These are phyloP conservation scores for Blastocystis sp. DNA, from an alignment of 352 stramenopile species.

Conservation along the genomic window DNA sequence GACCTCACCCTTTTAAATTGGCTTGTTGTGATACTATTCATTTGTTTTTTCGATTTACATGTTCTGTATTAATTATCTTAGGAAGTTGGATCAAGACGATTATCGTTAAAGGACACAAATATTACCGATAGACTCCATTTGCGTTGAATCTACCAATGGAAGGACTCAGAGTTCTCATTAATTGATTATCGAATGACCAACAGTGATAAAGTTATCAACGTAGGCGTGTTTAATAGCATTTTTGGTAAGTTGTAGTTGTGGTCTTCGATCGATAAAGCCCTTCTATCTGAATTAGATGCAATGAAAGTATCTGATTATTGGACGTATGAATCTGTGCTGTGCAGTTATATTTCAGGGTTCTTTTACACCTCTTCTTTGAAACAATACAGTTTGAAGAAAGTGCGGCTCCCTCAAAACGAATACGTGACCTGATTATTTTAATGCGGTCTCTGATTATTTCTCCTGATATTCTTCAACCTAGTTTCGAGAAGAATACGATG, in stretches of 20 bases:
- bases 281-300: constrained; percentile 17
- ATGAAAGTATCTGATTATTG: constrained; percentile 8
- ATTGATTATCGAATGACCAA: not conserved
- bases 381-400: not conserved
- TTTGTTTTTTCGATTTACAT: constrained; percentile 6
- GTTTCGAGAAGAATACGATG: not conserved
- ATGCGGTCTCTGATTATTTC: constrained; percentile 11
- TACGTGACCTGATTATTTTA: not conserved
- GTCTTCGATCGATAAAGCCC: not conserved
- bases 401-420: not conserved
- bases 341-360: not conserved
- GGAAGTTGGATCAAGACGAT: not conserved
- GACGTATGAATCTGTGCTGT: not conserved
- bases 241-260: not conserved
- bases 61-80: not conserved
- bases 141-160: too few species aligned
- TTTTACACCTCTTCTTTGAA: not conserved
- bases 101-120: not conserved
- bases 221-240: not conserved
- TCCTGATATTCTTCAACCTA: not conserved
- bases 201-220: not conserved
- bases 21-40: not conserved
- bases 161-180: too few species aligned
- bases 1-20: constrained; percentile 64
- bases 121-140: not conserved